Evolutionary conservation across 2,329 filamentous ascomycete genomes (phyloP), one percentile per base, ranked within the genome.

Genomic region (Beauveria rudraprayagi): DNA sequence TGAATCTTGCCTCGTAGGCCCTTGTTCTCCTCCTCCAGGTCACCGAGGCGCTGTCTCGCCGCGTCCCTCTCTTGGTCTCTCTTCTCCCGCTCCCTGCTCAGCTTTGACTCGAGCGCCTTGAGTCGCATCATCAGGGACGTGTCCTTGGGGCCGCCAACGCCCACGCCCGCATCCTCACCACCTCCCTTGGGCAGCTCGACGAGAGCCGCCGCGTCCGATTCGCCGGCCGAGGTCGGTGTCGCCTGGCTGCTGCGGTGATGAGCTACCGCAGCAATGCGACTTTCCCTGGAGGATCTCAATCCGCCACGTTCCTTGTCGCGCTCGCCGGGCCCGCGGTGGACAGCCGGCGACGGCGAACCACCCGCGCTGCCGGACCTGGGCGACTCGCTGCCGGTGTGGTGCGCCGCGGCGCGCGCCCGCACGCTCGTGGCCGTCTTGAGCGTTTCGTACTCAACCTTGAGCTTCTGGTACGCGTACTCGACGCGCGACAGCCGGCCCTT

Each of bases 51-150:
- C 76, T 92, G 89, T 60, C 90, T 79, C 30, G 93, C 93, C 26
- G 91, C 92, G 53, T 83, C 88, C 3, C 94, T 85, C 75, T 99
- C 94, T 62, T 96, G 78, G 58, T 95, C 78, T 50, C 94, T 79
- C 1, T 87, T 92, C 73, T 97, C 94, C 16, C 94, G 80, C 76
- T 99, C 94, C 51, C 90, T 87, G 73, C 96, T 96, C 19, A 99
- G 79, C 67, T 95, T 85, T 66, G 88, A 83, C 78, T 99, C 94
- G 66, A 97, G 78, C 70, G 97, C 92, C 61, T 91, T 86, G 40
- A 97, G 79, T 7, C 94, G 80, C 65, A 96, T 84, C 65, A 95
- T 86, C 91, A 91, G 96, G 66, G 89, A 85, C 65, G 90, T 87
- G 67, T 93, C 88, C 44, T 77, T 76, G 61, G 67, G 68, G 44